Evolutionary conservation across 345 rosid genomes (phyloP).

Genomic region (Salix arbutifolia): DNA sequence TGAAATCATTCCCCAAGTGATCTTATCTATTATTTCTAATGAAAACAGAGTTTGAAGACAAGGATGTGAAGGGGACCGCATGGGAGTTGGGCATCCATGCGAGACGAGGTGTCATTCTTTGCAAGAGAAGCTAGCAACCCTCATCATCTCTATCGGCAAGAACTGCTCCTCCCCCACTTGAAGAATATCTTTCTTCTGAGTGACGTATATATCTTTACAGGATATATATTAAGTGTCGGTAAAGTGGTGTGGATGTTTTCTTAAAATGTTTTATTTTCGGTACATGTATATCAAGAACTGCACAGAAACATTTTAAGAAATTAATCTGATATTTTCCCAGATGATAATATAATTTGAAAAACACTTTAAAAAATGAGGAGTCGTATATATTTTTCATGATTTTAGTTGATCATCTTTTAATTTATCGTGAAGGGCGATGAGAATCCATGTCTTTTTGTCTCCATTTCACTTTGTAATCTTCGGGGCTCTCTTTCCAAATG

Average conservation of each 20-base stretch:
- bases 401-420: background rate
- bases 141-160: background rate
- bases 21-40: background rate
- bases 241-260: no score
- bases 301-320: no score
- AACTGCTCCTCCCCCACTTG: background rate
- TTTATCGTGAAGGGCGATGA: background rate
- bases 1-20: background rate
- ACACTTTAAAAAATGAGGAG: background rate
- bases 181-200: background rate
- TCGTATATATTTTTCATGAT: background rate
- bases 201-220: slow-evolving; percentile 2
- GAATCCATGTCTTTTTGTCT: no score
- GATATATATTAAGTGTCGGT: background rate
- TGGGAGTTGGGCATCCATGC: background rate
- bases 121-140: background rate
- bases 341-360: no score
- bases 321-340: no score
- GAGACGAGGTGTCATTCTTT: background rate
- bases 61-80: background rate
- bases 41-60: background rate
- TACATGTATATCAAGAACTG: no score
- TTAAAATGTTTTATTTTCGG: no score
- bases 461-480: no score
- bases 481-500: no score